Evolutionary conservation across 2,329 filamentous ascomycete genomes (phyloP).

Genomic region (Colletotrichum somersetense): DNA sequence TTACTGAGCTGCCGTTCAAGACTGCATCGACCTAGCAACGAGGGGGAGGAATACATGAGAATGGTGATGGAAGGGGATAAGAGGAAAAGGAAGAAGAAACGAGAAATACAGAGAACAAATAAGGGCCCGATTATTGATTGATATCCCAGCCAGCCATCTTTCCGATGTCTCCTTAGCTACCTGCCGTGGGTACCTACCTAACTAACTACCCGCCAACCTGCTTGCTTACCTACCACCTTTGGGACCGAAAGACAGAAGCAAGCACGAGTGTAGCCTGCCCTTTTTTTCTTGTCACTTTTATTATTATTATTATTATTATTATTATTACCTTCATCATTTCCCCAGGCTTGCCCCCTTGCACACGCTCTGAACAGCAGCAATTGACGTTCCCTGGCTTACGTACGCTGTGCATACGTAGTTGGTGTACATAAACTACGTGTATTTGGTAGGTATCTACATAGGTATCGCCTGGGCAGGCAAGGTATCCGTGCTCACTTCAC

Average conservation of each 20-base stretch:
- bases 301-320: background rate
- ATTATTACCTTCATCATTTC: background rate
- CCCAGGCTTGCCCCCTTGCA: background rate
- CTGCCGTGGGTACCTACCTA: background rate
- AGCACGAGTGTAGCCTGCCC: background rate
- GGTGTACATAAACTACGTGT: no score
- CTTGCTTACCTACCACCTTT: background rate
- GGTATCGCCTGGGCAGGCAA: background rate
- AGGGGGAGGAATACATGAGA: background rate
- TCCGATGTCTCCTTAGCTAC: no score
- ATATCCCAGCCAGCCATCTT: background rate
- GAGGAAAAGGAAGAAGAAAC: background rate
- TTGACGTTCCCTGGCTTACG: background rate
- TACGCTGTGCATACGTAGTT: background rate
- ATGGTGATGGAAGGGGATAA: background rate
- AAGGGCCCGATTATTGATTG: conserved; percentile 25
- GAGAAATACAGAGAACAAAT: background rate
- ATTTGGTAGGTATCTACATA: no score
- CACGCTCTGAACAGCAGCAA: background rate
- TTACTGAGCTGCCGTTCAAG: background rate
- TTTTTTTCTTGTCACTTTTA: background rate
- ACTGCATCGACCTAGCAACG: no score
- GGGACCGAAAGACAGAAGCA: background rate
- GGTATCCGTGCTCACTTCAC: background rate
- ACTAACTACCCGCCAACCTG: no score